phyloP scores from a whole-genome alignment of 495 filamentous ascomycete genomes.

The Pyrenula massariospora region DNA sequence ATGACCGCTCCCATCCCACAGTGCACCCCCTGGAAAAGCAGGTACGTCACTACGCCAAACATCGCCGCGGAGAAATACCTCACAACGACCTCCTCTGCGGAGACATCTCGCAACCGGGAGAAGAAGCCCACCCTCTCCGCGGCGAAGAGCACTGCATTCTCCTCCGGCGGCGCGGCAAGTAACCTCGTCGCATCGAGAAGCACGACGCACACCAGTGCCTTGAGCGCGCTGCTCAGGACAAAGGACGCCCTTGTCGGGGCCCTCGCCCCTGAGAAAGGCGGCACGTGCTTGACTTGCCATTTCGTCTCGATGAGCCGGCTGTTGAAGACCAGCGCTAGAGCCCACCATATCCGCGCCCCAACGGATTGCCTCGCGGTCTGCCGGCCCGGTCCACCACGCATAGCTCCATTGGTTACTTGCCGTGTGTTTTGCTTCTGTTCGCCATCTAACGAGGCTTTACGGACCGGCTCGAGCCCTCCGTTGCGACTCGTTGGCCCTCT shows the following conservation, averaged over 20 bases:
- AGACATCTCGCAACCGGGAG: neutral
- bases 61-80: neutral
- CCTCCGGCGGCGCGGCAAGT: neutral
- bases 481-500: neutral
- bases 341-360: neutral
- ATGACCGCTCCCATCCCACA: neutral
- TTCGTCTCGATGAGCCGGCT: neutral
- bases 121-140: neutral
- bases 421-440: neutral
- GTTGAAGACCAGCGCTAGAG: neutral
- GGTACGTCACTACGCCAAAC: neutral
- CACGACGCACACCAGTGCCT: neutral
- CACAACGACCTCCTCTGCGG: neutral
- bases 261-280: neutral
- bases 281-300: neutral
- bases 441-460: neutral
- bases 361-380: neutral
- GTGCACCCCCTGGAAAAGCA: neutral
- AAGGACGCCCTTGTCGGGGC: neutral
- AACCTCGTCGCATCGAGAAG: neutral
- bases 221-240: neutral
- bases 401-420: neutral
- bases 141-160: neutral
- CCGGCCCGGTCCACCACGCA: neutral
- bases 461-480: neutral